Percentiles rank a stretch among this genome's conserved stretches.
These are phyloP conservation scores for Cryptococcus jaspeensis DNA, from an alignment of 1,284 basidiomycete genomes.

Conservation along the genomic window DNA sequence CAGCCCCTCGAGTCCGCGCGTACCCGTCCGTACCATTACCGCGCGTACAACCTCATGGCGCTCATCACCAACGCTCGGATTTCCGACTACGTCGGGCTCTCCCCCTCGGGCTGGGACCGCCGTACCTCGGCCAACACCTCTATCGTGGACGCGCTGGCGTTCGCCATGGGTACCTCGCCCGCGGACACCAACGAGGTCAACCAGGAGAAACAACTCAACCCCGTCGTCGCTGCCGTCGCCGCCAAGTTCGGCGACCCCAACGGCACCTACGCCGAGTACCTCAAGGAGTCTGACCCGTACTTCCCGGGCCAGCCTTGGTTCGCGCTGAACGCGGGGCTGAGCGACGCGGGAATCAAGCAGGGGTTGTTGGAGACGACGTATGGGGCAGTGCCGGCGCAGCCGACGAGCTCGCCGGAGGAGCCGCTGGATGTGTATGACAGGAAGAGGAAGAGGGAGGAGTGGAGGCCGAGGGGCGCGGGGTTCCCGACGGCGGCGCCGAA, in stretches of 20 bases:
- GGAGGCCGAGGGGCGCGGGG: not conserved
- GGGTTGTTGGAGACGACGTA: slow-evolving; percentile 13
- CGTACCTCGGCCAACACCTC: slow-evolving; percentile 19
- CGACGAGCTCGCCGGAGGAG: not conserved
- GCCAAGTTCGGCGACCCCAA: slow-evolving; percentile 34
- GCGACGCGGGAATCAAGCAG: slow-evolving; percentile 25
- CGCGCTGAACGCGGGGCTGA: slow-evolving; percentile 11
- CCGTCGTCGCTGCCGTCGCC: slow-evolving; percentile 26
- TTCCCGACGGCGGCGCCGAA: not conserved
- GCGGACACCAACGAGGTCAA: slow-evolving; percentile 1
- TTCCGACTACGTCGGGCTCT: slow-evolving; percentile 8
- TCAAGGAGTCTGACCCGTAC: slow-evolving; percentile 18
- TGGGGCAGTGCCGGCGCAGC: slow-evolving; percentile 2
- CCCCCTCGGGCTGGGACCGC: slow-evolving; percentile 17
- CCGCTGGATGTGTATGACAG: not conserved
- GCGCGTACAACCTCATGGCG: slow-evolving; percentile 39
- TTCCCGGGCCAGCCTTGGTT: slow-evolving; percentile 28
- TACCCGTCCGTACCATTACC: slow-evolving; percentile 43
- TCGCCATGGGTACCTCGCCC: slow-evolving; percentile 20
- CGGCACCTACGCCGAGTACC: slow-evolving; percentile 25
- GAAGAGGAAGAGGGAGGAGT: not conserved
- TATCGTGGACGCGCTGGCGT: slow-evolving; percentile 33
- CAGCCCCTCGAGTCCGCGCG: slow-evolving; percentile 36
- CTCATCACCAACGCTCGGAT: slow-evolving; percentile 21
- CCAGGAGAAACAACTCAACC: slow-evolving; percentile 17